Base-by-base conservation (phyloP, 1,284 basidiomycete species). In the Cryptococcus depauperatus region DNA sequence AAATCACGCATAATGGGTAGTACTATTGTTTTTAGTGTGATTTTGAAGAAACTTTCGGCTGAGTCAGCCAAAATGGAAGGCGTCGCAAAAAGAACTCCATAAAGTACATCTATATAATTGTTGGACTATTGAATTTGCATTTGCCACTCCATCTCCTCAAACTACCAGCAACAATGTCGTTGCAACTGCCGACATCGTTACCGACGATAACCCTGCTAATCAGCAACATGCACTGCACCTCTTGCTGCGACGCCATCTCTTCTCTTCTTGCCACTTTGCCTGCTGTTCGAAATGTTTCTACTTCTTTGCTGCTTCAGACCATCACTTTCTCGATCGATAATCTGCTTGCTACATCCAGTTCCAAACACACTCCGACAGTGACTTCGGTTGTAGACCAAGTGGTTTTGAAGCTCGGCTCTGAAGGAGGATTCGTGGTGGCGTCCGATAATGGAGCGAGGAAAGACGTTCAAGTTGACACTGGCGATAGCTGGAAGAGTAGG, bases 181-280 rank as follows among this genome's bases (percentile, higher is more conserved):
- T n/a, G n/a, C n/a, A n/a, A n/a, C n/a, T n/a, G n/a, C n/a, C n/a
- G n/a, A n/a, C 49, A 3, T 50, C 55, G 13, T 50, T 57, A 14
- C 51, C 56, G 1, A 56, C 56, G 5, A 49, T 55, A 4, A 53
- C 57, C n/a, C 55, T 66, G 21, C 43, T 64, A 28, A 56, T 66
- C 27, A 30, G 37, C 26, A 66, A 66, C 54, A 60, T 66, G 62
- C 64, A 74, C 57, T 74, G 72, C 49, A 71, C 73, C 9, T 69
- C 67, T 7, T 74, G 72, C 57, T 64, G 69, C 41, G 62, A 66
- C 2, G 52, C 62, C 33, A 69, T 74, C 54, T 51, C 48, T 7
- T 33, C 37, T 14, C 61, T 73, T 14, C 56, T 71, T 19, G 39
- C 57, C 9, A 37, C 47, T 23, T 37, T 64, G 5, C 47, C 57